phyloP scores from a whole-genome alignment of 1,139 yeast genomes.

The Yamadazyma atlantica region DNA sequence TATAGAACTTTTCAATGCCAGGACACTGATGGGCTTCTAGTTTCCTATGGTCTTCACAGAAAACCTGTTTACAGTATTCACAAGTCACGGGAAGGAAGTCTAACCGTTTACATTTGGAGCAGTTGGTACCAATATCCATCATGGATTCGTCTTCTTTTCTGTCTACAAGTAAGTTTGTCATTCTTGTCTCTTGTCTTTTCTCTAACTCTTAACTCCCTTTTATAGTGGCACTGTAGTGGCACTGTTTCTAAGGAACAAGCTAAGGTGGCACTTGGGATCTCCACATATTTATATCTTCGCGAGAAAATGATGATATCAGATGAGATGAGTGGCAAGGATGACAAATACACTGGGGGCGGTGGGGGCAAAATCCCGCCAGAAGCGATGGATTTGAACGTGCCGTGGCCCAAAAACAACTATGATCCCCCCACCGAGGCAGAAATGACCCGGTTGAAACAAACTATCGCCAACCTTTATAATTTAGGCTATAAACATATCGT shows the following conservation, averaged over 20 bases:
- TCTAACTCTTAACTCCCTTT: too few relatives aligned
- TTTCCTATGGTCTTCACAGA: conserved; percentile 58
- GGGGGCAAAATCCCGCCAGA: not conserved
- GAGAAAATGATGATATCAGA: not conserved
- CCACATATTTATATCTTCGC: too few relatives aligned
- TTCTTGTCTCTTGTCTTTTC: too few relatives aligned
- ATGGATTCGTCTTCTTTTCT: conserved; percentile 42
- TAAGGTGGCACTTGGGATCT: too few relatives aligned
- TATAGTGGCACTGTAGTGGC: too few relatives aligned
- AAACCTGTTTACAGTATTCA: conserved; percentile 52
- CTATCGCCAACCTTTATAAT: conserved; percentile 54
- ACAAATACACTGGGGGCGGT: not conserved
- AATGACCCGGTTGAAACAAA: conserved; percentile 43
- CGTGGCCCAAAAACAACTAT: conserved; percentile 70
- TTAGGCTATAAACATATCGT: conserved; percentile 77
- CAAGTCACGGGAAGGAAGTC: conserved; percentile 74
- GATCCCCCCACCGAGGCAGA: conserved; percentile 40
- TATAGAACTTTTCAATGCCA: conserved; percentile 17
- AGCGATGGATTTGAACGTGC: conserved; percentile 64
- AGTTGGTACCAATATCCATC: conserved; percentile 70
- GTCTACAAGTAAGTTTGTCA: conserved; percentile 9
- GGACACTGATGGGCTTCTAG: conserved; percentile 49
- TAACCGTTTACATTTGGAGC: conserved; percentile 58
- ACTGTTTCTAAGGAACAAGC: too few relatives aligned
- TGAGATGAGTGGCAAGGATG: not conserved